Conservation (phyloP, 1,139 yeast species). For the Suhomyces guaymorum region DNA sequence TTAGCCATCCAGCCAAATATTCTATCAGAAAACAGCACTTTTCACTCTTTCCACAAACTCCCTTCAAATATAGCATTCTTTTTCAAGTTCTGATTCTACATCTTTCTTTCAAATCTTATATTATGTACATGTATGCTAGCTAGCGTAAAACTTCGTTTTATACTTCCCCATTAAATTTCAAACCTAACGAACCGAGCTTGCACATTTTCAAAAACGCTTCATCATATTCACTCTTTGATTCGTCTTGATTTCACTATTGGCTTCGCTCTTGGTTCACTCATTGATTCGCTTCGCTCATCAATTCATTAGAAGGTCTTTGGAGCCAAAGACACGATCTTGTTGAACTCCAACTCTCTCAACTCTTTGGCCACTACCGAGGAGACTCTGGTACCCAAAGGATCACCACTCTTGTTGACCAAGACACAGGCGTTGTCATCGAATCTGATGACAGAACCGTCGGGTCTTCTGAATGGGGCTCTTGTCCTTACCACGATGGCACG, state of each 20-base stretch:
- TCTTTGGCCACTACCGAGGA: constrained; percentile 92
- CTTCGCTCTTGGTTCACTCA: too few relatives aligned
- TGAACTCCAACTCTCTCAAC: constrained; percentile 77
- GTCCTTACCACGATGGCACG: constrained; percentile 96
- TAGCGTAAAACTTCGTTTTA: too few relatives aligned
- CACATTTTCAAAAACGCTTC: too few relatives aligned
- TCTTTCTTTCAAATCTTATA: too few relatives aligned
- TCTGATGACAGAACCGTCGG: constrained; percentile 83
- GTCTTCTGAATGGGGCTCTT: constrained; percentile 78
- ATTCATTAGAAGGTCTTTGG: constrained; percentile 67
- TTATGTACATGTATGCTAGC: background rate
- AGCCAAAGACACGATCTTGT: constrained; percentile 87
- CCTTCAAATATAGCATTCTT: background rate
- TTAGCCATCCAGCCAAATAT: too few relatives aligned
- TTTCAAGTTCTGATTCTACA: background rate
- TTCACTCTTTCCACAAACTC: too few relatives aligned
- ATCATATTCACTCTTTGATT: too few relatives aligned
- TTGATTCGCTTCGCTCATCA: background rate
- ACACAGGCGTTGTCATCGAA: constrained; percentile 99
- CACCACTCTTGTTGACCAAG: constrained; percentile 84
- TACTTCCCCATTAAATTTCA: too few relatives aligned
- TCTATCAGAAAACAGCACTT: too few relatives aligned
- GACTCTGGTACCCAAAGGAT: constrained; percentile 94
- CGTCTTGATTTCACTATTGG: too few relatives aligned
- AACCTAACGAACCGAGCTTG: too few relatives aligned